phyloP scores from a whole-genome alignment of 2,329 filamentous ascomycete genomes.

The Arthrobotrys conoides region DNA sequence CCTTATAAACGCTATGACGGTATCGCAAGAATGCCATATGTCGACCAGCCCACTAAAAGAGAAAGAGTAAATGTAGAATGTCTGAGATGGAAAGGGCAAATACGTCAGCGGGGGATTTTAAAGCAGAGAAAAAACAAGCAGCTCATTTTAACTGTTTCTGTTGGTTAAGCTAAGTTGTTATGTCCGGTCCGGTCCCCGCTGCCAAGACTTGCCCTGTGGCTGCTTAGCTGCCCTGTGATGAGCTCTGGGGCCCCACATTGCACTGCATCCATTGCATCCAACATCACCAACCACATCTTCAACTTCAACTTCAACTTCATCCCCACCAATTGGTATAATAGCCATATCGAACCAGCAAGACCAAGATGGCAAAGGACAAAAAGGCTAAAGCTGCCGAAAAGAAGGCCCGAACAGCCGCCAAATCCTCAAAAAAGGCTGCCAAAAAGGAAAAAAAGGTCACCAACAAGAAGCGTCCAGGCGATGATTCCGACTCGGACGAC shows the following conservation, averaged over 20 bases:
- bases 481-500: conserved; percentile 89
- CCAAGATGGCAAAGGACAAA: conserved; percentile 63
- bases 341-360: too few species aligned
- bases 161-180: neutral
- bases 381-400: conserved; percentile 72
- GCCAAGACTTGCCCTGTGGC: conserved; percentile 6
- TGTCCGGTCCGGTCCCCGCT: conserved; percentile 26
- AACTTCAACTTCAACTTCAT: neutral
- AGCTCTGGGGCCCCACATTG: conserved; percentile 19
- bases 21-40: neutral
- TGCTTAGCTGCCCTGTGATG: neutral
- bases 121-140: conserved; percentile 2
- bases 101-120: conserved; percentile 53
- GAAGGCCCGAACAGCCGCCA: conserved; percentile 65
- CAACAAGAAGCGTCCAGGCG: conserved; percentile 79
- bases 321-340: too few species aligned
- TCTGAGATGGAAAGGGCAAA: conserved; percentile 33
- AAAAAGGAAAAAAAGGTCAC: conserved; percentile 88
- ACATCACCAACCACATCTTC: neutral
- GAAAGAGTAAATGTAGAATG: neutral
- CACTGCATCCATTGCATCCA: neutral
- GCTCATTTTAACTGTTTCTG: neutral
- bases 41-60: conserved; percentile 1
- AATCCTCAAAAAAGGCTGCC: conserved; percentile 67
- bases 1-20: neutral